phyloP scores from a whole-genome alignment of 331 rosid genomes.

The Stylosanthes scabra region DNA sequence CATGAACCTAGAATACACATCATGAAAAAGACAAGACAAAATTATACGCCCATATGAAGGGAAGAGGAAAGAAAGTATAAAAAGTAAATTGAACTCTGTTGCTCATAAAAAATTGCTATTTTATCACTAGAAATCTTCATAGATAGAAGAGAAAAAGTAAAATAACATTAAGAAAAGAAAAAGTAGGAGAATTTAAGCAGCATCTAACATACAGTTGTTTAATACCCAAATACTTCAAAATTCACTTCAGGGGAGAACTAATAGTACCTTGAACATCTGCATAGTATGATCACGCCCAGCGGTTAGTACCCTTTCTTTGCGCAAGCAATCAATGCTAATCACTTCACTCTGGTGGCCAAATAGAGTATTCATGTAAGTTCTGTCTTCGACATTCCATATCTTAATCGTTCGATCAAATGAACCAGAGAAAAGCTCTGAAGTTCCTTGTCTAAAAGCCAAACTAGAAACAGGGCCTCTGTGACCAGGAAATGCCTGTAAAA shows the following conservation, averaged over 20 bases:
- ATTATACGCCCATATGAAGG: not conserved
- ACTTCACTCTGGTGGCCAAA: constrained; percentile 97
- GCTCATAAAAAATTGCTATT: constrained; percentile 1
- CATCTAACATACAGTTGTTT: not conserved
- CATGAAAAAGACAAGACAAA: constrained; percentile 4
- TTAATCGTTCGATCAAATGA: constrained; percentile 88
- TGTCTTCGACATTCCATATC: constrained; percentile 96
- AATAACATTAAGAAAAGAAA: not conserved
- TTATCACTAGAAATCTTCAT: constrained; percentile 13
- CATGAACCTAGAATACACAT: constrained; percentile 73
- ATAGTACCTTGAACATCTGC: constrained; percentile 88
- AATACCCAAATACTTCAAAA: constrained; percentile 22
- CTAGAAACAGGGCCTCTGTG: constrained; percentile 89
- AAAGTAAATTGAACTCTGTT: not conserved
- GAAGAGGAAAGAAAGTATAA: not conserved
- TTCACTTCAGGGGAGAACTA: constrained; percentile 14
- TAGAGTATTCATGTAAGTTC: constrained; percentile 84
- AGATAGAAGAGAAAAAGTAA: not conserved
- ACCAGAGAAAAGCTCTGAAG: constrained; percentile 92
- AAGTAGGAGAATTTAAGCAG: constrained; percentile 19
- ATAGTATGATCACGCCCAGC: constrained; percentile 91
- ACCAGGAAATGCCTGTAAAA: constrained; percentile 88
- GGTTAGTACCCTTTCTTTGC: constrained; percentile 83
- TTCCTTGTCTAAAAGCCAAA: constrained; percentile 90
- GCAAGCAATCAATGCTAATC: constrained; percentile 75